Base-by-base conservation (phyloP, 768 basidiomycete species). In the Lactifluus subvellereus region DNA sequence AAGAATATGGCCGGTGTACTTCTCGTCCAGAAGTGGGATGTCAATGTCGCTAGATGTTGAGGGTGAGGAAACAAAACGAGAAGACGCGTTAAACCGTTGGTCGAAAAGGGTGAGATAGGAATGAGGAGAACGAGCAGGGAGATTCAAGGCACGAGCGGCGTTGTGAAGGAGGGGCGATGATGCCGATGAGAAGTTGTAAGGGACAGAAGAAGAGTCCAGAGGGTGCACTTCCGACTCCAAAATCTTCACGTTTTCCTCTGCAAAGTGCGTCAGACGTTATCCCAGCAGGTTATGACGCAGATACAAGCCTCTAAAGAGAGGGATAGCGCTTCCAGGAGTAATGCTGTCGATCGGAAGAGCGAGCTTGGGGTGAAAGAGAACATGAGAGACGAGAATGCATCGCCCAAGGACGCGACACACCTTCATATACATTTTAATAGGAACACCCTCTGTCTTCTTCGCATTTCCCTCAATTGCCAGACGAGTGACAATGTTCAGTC, bases 181-280 rank as follows among this genome's bases (percentile, higher is more conserved):
- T 2, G 80, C 72, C 0, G 85, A 79, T 4, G 87, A 88, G 71
- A 91, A 91, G 70, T 83, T 83, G 75, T 90, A 92, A 8, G 90
- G 90, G 2, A 79, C 79, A 4, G 86, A 89, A 64, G 82, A 82
- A 59, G 73, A 76, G 73, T 91, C 88, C 38, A 91, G 75, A 8
- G 91, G 90, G 67, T 92, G 90, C 4, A 90, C 82, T 71, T 88
- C 82, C 9, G 87, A 87, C 8, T 82, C 79, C 48, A 89, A 71
- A 52, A 92, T 80, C 72, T 88, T 90, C 64, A 91, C 75, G 69
- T 87, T 90, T 66, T 88, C 89, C 85, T 92, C 90, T 90, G 68
- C 6, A 61, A 32, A n/a, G 5, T 6, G 48, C 49, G 60, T 55
- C 42, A 51, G 51, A 54, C 45, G 13, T 16, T 37, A 32, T 56